Percentiles rank a stretch among this genome's conserved stretches.
Evolutionary conservation across 371 early-diverging fungal genomes (phyloP).

Genomic region (Blastocladiella emersonii): DNA sequence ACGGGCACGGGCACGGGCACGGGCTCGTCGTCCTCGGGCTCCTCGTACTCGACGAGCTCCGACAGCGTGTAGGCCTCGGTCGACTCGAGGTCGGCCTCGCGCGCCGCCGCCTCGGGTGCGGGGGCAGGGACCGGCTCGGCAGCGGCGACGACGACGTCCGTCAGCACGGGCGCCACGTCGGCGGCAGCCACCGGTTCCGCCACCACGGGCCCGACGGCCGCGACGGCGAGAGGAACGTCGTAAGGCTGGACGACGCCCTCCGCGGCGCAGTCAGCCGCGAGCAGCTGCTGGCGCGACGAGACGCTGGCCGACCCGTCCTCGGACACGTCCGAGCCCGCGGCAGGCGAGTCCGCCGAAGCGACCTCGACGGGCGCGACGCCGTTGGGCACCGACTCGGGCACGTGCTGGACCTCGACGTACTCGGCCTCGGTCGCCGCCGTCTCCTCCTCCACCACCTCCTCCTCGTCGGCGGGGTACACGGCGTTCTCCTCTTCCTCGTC

Average conservation of each 20-base stretch:
- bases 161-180: background rate
- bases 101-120: too few species aligned
- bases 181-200: background rate
- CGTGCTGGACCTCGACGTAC: background rate
- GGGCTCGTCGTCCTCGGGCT: too few species aligned
- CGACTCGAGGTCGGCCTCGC: too few species aligned
- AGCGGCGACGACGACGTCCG: too few species aligned
- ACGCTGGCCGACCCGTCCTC: too few species aligned
- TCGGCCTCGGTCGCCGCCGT: background rate
- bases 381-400: background rate
- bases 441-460: background rate
- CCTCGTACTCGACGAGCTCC: too few species aligned
- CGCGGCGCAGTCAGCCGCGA: too few species aligned
- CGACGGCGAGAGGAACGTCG: background rate
- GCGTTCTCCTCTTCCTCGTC: conserved; percentile 16
- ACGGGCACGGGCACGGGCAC: too few species aligned
- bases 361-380: background rate
- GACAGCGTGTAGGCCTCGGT: too few species aligned
- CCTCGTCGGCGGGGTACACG: conserved; percentile 11
- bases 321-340: background rate
- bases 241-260: background rate
- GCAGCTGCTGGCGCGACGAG: too few species aligned
- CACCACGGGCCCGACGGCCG: background rate
- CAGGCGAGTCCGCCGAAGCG: background rate
- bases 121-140: too few species aligned